These are phyloP conservation scores for Tricholoma sp. DNA, from an alignment of 768 basidiomycete genomes.

Conservation along the genomic window DNA sequence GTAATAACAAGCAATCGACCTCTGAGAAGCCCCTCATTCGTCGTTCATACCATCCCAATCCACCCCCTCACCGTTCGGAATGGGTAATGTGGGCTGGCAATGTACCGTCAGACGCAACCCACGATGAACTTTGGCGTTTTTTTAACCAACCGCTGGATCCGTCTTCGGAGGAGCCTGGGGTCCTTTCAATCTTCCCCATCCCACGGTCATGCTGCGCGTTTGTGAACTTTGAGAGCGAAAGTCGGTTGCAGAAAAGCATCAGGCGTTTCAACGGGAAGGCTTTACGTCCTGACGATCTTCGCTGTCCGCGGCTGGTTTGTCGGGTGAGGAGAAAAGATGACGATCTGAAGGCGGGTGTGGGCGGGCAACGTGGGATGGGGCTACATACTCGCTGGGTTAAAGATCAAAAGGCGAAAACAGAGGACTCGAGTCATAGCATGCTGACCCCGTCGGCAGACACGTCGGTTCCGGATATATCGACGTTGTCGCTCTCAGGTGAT, in stretches of 20 bases:
- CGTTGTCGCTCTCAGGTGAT: conserved; percentile 36
- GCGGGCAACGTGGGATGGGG: conserved; percentile 82
- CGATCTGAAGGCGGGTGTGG: conserved; percentile 85
- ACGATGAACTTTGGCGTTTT: conserved; percentile 84
- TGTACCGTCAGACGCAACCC: conserved; percentile 74
- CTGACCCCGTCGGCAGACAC: conserved; percentile 22
- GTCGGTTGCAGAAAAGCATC: conserved; percentile 62
- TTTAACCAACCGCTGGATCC: conserved; percentile 43
- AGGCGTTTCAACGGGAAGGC: conserved; percentile 63
- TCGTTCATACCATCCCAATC: conserved; percentile 62
- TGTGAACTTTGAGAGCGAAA: conserved; percentile 74
- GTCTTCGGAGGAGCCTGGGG: conserved; percentile 34
- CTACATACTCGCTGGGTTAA: conserved; percentile 82
- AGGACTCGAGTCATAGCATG: conserved; percentile 16
- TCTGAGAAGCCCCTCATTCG: conserved; percentile 34
- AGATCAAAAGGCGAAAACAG: conserved; percentile 44
- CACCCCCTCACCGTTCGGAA: conserved; percentile 71
- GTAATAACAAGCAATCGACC: conserved; percentile 5
- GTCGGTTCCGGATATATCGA: conserved; percentile 20
- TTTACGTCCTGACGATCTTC: conserved; percentile 63
- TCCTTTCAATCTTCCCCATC: conserved; percentile 87
- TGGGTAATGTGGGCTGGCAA: conserved; percentile 99
- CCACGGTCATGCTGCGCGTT: conserved; percentile 95
- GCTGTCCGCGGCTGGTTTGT: conserved; percentile 79
- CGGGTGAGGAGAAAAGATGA: conserved; percentile 77